Base-by-base conservation (phyloP, 2,329 filamentous ascomycete species). In the Hymenoscyphus occultus region DNA sequence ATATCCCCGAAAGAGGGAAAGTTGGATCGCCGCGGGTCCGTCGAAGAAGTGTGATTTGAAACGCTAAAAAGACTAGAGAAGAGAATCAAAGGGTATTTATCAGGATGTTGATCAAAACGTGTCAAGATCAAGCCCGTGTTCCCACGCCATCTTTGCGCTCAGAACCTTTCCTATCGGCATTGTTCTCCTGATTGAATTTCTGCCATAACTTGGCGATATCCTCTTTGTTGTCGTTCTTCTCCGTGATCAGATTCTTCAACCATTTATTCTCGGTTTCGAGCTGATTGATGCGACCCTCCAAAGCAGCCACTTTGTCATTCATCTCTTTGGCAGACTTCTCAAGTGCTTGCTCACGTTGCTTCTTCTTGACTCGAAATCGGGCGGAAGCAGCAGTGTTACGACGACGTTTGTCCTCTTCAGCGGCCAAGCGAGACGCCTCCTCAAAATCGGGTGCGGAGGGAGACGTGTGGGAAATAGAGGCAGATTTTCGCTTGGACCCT, bases 281-380 rank as follows among this genome's bases (percentile, higher is more conserved):
- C 73, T 92, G 88, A 65, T 85, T 84, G 63, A 95, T 89, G 65
- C 87, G 86, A 72, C 83, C 83, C 78, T 96, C 91, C 6, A 96
- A 83, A 19, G 82, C 81, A 19, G 85, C 82, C 61, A 93, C 90
- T 79, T 93, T 93, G 57, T 95, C 90, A 35, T 86, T 86, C 79
- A 94, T 91, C 71, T 96, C 92, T 78, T 93, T 92, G 72, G 92
- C 89, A 3, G 87, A 89, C 74, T 87, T 87, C 78, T 94, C 91
- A 61, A 96, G 86, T 9, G 91, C 90, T 77, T 93, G 90, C 81
- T 96, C 92, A 60, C 92, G 89, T 80, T 95, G 91, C 86, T 96
- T 96, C 89, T 96, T 96, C 87, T 96, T 96, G 76, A 95, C 87
- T 66, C 92, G 90, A 84, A 96, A 96, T 60, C 92, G 90, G 19